phyloP scores from a whole-genome alignment of 2,329 filamentous ascomycete genomes.

The Ilyonectria mors-panacis region DNA sequence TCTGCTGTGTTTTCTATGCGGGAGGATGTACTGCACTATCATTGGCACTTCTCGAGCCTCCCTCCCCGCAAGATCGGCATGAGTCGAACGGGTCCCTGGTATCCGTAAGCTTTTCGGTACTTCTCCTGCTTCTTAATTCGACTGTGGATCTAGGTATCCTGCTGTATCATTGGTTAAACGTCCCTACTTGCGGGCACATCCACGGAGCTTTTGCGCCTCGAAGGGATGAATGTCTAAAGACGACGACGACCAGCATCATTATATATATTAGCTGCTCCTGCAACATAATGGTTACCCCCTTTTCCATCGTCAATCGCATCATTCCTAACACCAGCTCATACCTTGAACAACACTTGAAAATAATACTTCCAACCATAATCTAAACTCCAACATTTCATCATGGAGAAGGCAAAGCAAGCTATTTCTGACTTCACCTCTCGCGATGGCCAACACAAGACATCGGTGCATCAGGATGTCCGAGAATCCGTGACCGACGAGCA shows the following conservation, averaged over 20 bases:
- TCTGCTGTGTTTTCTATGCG: neutral
- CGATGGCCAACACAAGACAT: constrained; percentile 78
- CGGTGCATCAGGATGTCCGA: constrained; percentile 76
- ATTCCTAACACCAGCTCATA: neutral
- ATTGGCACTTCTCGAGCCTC: neutral
- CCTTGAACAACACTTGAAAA: neutral
- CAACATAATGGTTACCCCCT: neutral
- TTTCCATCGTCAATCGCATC: neutral
- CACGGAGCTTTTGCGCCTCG: neutral
- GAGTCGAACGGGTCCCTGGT: neutral
- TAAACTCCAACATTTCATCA: constrained; percentile 46
- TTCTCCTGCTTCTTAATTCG: neutral
- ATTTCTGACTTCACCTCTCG: constrained; percentile 73
- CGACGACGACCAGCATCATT: neutral
- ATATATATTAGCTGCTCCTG: neutral
- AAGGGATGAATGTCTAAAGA: neutral
- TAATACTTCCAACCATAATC: neutral
- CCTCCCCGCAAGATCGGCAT: neutral
- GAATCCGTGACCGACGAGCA: constrained; percentile 73
- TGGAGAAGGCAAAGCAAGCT: constrained; percentile 77
- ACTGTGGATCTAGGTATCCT: neutral
- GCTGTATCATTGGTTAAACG: neutral
- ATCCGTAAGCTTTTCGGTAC: neutral
- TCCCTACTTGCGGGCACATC: neutral
- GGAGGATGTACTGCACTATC: neutral